Base-by-base conservation (phyloP, 1,284 basidiomycete species). In the Anthracocystis walkeri region DNA sequence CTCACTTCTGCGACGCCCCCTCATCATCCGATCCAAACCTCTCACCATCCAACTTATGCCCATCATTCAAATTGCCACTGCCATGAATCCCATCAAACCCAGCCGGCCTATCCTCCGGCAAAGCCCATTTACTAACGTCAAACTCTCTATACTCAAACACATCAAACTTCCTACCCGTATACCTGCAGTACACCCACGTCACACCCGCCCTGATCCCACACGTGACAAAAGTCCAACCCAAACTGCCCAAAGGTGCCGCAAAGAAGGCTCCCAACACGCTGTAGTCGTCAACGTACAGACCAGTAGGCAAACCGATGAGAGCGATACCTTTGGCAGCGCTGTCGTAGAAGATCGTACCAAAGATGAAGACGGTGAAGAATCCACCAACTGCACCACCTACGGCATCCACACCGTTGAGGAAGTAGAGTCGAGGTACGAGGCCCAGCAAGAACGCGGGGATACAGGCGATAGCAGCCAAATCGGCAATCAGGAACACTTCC, bases 401-500 rank as follows among this genome's bases (percentile, higher is more conserved):
- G 16, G 78, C 82, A 52, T 85, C 84, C 27, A 81, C 64, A 11
- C 83, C 84, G 49, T 83, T 83, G 56, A 82, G 65, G 53, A 81
- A 84, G 70, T 80, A 82, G 2, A 85, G 65, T 35, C 57, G 54
- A 0, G 75, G 79, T 7, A 81, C 70, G 11, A 85, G 67, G 8
- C 84, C 84, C 31, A 85, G 70, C 50, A 85, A 59, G 48, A 80
- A 75, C 2, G 75, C 77, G 4, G 84, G 84, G 40, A 85, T 75
- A 25, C 81, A 77, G 0, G 84, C 81, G 16, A 84, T 78, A 6
- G 81, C 81, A 0, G 77, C 82, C 46, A 85, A 63, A 64, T 85
- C 84, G 25, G 84, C 83, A 18, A 85, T 75, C 21, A 85, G 62
- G 64, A 84, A 85, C n/a, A 85, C 84, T 48, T 84, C 71, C 10